phyloP scores from a whole-genome alignment of 1,284 basidiomycete genomes.

The Malassezia restricta region DNA sequence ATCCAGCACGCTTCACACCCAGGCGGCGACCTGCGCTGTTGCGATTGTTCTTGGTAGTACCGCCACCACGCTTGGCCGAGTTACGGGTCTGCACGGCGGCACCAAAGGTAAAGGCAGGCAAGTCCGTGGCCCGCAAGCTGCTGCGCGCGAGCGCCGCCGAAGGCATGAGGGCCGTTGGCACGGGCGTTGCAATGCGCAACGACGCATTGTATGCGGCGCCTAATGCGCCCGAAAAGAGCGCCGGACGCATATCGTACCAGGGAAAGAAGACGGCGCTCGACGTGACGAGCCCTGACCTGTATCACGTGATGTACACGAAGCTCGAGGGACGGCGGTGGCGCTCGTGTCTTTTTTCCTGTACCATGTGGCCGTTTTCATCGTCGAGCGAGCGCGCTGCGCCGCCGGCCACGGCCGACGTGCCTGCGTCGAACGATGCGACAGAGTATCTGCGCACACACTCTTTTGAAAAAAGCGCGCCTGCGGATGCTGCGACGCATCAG shows the following conservation, averaged over 20 bases:
- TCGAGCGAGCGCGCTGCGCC: not conserved
- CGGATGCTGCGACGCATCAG: conserved; percentile 59
- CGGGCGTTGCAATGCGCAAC: conserved; percentile 24
- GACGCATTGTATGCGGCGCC: conserved; percentile 18
- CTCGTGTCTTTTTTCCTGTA: not conserved
- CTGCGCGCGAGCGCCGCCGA: conserved; percentile 3
- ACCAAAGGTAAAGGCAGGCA: conserved; percentile 35
- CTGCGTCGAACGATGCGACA: conserved; percentile 1
- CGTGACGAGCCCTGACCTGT: too few relatives aligned
- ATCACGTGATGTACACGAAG: not conserved
- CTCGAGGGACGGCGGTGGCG: not conserved
- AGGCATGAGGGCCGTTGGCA: conserved; percentile 4
- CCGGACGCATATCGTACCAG: not conserved
- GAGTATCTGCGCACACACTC: conserved; percentile 28
- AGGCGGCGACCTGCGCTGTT: conserved; percentile 43
- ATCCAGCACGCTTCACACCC: conserved; percentile 39
- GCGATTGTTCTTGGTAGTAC: conserved; percentile 44
- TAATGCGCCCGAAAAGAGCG: not conserved
- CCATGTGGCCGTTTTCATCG: conserved; percentile 15
- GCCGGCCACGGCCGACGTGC: not conserved
- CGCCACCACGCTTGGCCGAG: conserved; percentile 44
- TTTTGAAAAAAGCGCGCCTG: conserved; percentile 18
- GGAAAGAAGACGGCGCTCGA: too few relatives aligned
- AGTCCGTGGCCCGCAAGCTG: conserved; percentile 4
- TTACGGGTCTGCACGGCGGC: conserved; percentile 42